A percentile compares a stretch with the other conserved stretches of the same genome.
phyloP scores from a whole-genome alignment of 306 rosid species.

The Dalbergia cochinchinensis region DNA sequence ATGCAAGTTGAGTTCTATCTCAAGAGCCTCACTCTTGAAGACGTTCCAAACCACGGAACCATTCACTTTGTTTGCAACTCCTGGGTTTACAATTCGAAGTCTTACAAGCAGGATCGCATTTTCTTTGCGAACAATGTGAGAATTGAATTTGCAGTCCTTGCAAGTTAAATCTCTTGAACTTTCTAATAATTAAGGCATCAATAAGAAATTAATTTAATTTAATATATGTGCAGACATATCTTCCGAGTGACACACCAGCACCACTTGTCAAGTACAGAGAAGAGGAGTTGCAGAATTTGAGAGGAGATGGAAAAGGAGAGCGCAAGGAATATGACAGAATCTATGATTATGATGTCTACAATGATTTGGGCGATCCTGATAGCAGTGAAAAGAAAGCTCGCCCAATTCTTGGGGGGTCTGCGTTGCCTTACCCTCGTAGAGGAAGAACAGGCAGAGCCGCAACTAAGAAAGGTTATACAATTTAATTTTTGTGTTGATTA shows the following conservation, averaged over 20 bases:
- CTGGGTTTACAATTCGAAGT: conserved; percentile 42
- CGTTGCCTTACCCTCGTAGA: conserved; percentile 80
- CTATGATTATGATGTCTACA: conserved; percentile 81
- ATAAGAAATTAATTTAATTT: too few relatives aligned
- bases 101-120: conserved; percentile 27
- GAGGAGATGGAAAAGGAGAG: conserved; percentile 79
- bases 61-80: conserved; percentile 51
- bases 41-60: conserved; percentile 48
- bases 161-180: background rate
- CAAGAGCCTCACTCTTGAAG: conserved; percentile 46
- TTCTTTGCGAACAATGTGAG: conserved; percentile 48
- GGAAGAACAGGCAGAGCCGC: conserved; percentile 76
- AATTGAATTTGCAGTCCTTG: background rate
- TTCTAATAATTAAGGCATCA: too few relatives aligned
- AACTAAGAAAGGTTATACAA: conserved; percentile 54
- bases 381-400: conserved; percentile 57
- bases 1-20: conserved; percentile 46
- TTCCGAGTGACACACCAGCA: conserved; percentile 81
- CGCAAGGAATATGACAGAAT: conserved; percentile 75
- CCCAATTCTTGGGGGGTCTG: conserved; percentile 73
- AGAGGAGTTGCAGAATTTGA: conserved; percentile 62
- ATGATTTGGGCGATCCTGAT: conserved; percentile 74
- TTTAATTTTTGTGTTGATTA: background rate
- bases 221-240: conserved; percentile 58
- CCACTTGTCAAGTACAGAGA: conserved; percentile 65